Base-by-base conservation (phyloP, 805 yeast species). In the Wickerhamiella nectarea region DNA sequence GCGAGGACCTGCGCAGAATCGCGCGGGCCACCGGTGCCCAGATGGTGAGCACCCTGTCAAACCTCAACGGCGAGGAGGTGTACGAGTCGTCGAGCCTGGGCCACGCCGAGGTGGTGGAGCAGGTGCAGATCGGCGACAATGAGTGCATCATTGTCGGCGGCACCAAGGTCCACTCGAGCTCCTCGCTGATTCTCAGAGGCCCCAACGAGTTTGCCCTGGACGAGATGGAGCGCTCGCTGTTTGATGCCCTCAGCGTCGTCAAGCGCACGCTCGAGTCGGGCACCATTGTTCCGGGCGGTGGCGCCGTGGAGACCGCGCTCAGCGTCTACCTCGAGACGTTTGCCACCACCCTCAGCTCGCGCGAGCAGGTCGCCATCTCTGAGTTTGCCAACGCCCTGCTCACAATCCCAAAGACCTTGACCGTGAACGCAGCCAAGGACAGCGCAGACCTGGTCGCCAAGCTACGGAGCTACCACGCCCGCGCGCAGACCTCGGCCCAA, bases 21-120 rank as follows among this genome's bases (percentile, higher is more conserved):
- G 97, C 98, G 6, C 75, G 94, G 58, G 97, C 98, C 36, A 86
- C 97, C 1, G 99, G 99, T 47, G 99, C 95, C 33, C 83, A 95
- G 3, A 68, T 91, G 56, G 71, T 93, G 41, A 70, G 82, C 44
- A 79, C 82, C 52, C 75, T 91, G 76, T 80, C 95, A 44, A 91
- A 91, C 59, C 72, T 93, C 63, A 97, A 91, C 63, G 95, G 96
- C 52, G 95, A 87, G 46, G 96, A 86, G 65, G 80, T 84, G 21
- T 87, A 83, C 58, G 96, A 86, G 63, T 51, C 85, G 2, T 71
- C 82, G 44, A 81, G 78, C 61, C 68, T 91, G 54, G 99, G 99
- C 49, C 65, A 71, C 44, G 96, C 98, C 44, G 91, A 80, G 47
- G 86, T 80, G 62, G 97, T 89, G 46, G 75, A 74, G 22, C 98